Conservation (phyloP, 495 filamentous ascomycete genomes). For the Penicillium macrosclerotiorum region DNA sequence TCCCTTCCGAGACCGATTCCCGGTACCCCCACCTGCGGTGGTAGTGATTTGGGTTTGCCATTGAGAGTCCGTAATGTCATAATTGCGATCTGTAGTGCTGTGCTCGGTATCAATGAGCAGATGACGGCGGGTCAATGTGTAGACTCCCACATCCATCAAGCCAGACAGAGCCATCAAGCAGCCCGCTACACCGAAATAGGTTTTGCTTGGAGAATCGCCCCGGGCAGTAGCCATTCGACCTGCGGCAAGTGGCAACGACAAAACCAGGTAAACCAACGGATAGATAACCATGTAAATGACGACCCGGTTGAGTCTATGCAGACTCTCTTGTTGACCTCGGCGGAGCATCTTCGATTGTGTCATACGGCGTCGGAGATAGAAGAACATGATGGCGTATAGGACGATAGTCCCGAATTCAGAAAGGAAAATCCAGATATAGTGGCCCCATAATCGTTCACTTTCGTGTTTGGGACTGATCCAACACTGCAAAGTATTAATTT, state of each 20-base stretch:
- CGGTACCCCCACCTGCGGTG: constrained; percentile 6
- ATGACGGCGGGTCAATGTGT: constrained; percentile 51
- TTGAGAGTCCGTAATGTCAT: constrained; percentile 24
- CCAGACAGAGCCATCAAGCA: constrained; percentile 68
- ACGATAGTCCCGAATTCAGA: constrained; percentile 59
- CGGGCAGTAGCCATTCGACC: constrained; percentile 63
- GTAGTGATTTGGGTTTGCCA: constrained; percentile 35
- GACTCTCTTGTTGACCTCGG: constrained; percentile 33
- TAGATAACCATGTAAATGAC: constrained; percentile 72
- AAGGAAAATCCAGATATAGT: constrained; percentile 78
- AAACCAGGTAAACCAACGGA: constrained; percentile 65
- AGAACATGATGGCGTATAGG: constrained; percentile 63
- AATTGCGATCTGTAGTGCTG: constrained; percentile 29
- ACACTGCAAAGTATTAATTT: constrained; percentile 62
- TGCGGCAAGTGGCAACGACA: constrained; percentile 67
- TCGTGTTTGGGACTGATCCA: constrained; percentile 64
- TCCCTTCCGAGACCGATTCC: constrained; percentile 4
- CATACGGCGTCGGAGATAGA: constrained; percentile 52
- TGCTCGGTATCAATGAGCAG: constrained; percentile 38
- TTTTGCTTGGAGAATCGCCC: constrained; percentile 45
- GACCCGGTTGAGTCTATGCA: constrained; percentile 44
- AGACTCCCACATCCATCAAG: constrained; percentile 67
- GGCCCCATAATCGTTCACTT: constrained; percentile 62
- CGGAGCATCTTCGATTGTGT: constrained; percentile 34
- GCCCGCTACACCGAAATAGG: constrained; percentile 66